Conservation (phyloP, 805 yeast species). For the Candida khao-thaluensis region DNA sequence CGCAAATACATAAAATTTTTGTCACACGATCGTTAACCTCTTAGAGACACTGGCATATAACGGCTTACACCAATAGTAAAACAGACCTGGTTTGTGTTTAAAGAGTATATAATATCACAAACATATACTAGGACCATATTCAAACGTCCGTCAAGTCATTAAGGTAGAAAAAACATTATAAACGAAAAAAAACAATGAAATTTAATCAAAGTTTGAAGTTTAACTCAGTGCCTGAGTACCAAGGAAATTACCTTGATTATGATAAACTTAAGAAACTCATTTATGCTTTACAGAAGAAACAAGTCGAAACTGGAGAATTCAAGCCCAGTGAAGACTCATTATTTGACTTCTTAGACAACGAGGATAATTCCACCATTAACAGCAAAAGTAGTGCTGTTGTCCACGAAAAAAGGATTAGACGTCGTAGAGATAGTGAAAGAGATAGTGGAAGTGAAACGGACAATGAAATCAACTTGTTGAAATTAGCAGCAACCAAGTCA, state of each 20-base stretch:
- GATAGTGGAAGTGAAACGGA: slow-evolving; percentile 3
- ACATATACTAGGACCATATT: no score
- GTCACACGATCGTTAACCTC: slow-evolving; percentile 15
- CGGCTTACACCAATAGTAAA: no score
- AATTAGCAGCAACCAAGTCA: slow-evolving; percentile 3
- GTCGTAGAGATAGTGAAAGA: slow-evolving; percentile 7
- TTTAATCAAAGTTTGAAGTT: slow-evolving; percentile 50
- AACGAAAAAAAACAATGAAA: slow-evolving; percentile 33
- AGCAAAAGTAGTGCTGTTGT: background rate
- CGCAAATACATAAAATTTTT: slow-evolving; percentile 9
- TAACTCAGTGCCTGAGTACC: slow-evolving; percentile 57
- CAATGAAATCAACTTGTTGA: slow-evolving; percentile 1
- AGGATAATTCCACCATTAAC: background rate
- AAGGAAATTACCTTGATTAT: slow-evolving; percentile 45
- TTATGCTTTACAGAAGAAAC: slow-evolving; percentile 50
- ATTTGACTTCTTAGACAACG: slow-evolving; percentile 1
- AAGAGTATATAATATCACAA: no score
- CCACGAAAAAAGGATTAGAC: slow-evolving; percentile 2
- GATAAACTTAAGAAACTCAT: slow-evolving; percentile 54
- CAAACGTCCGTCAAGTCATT: no score
- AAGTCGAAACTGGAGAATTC: slow-evolving; percentile 20
- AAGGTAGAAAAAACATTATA: no score
- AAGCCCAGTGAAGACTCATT: background rate
- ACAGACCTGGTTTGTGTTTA: no score
- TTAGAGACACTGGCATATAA: slow-evolving; percentile 10